Conservation (phyloP, 139 green algal species). For the Chlamydomonas sp. region DNA sequence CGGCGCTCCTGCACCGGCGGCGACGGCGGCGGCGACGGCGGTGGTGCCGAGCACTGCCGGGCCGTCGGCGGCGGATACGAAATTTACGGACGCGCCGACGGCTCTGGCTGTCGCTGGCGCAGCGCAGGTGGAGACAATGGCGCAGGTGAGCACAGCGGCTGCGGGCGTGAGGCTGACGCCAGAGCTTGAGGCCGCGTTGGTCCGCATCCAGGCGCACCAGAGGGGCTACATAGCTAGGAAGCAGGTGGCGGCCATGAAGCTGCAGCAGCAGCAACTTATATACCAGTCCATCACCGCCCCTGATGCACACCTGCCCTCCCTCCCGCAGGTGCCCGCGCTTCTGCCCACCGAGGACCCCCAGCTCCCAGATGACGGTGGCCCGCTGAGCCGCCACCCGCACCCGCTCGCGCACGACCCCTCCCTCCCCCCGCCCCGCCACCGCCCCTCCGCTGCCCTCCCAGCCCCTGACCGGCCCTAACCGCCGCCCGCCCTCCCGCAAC, state of each 20-base stretch:
- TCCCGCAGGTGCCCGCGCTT: neutral
- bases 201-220: neutral
- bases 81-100: too few species aligned
- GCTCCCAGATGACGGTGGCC: too few species aligned
- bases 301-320: neutral
- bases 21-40: too few species aligned
- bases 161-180: neutral
- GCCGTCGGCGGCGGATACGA: too few species aligned
- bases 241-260: neutral
- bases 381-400: too few species aligned
- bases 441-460: neutral
- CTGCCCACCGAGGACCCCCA: neutral
- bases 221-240: neutral
- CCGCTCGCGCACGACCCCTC: too few species aligned
- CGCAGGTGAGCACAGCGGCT: neutral
- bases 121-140: neutral
- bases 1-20: too few species aligned
- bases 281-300: neutral
- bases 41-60: too few species aligned
- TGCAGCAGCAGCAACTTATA: neutral
- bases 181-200: neutral
- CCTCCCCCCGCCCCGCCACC: too few species aligned
- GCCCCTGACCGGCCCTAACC: neutral
- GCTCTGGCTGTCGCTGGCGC: neutral
- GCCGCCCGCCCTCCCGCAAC: conserved; percentile 5